These are phyloP conservation scores for Austropuccinia psidii DNA, from an alignment of 1,284 basidiomycete species.

Conservation along the genomic window DNA sequence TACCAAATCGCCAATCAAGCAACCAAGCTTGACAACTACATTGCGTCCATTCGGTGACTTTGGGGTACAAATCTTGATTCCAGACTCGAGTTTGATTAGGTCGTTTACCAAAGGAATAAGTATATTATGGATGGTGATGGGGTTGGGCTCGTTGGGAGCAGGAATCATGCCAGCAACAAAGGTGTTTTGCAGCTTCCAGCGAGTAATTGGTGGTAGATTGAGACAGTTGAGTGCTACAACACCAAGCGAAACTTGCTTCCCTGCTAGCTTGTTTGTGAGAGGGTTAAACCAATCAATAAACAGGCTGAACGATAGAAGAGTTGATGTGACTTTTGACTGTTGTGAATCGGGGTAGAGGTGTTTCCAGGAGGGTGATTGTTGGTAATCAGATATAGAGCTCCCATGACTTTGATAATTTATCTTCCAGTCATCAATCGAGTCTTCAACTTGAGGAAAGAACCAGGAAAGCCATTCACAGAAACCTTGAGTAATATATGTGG, in stretches of 20 bases:
- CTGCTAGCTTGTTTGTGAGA: conserved; percentile 9
- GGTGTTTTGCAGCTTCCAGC: background rate
- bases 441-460: conserved; percentile 7
- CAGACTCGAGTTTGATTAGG: background rate
- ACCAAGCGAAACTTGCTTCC: background rate
- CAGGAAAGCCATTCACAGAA: background rate
- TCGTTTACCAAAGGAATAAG: background rate
- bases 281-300: conserved; percentile 29
- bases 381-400: too few species aligned
- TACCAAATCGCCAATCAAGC: conserved; percentile 2
- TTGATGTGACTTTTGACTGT: too few species aligned
- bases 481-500: too few species aligned
- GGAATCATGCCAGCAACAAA: conserved; percentile 10
- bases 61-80: background rate
- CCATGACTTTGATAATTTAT: too few species aligned
- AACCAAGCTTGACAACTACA: background rate
- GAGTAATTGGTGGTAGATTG: background rate
- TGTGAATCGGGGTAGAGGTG: too few species aligned
- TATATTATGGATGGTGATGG: background rate
- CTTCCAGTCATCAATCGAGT: conserved; percentile 22
- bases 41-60: background rate
- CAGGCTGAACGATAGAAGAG: background rate
- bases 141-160: background rate
- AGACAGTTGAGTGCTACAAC: conserved; percentile 15
- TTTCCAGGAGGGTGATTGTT: background rate